Base-by-base conservation (phyloP, 2,329 filamentous ascomycete genomes). In the Penicillium sp. region DNA sequence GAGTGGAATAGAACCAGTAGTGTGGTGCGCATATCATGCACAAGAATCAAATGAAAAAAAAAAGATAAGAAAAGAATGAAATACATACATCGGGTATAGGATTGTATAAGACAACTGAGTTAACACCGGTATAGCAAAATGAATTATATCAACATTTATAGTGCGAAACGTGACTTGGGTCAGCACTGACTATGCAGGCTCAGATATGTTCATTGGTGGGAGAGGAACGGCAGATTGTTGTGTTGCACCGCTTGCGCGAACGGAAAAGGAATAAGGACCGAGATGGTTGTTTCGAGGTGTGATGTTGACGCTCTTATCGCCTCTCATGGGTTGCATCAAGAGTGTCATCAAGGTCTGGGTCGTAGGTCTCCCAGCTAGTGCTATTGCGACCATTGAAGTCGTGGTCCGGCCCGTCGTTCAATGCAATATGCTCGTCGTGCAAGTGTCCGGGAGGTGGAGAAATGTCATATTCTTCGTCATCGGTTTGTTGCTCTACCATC, bases 241-340 rank as follows among this genome's bases (percentile, higher is more conserved):
- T 46, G 68, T 67, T 35, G 66, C 58, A 20, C 70, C 70, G 50
- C 66, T 69, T 18, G 67, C 64, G 38, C 68, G 65, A 24, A 69
- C 68, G 47, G 67, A 61, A 42, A 70, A 70, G 18, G 71, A 69
- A 38, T 65, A 68, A 16, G 62, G 65, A 49, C 59, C 59, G 35
- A 47, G 53, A 46, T 56, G 54, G 24, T 66, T 65, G 38, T 69
- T 63, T 21, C 61, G 47, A 1, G 63, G 60, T 11, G 64, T 66
- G 20, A 62, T 61, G 18, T 66, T 66, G 43, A 66, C 55, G 56
- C 69, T 65, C 21, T 68, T 64, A 28, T 64, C 59, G 20, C 59
- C 24, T 59, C 60, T 11, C 55, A 59, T 1, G 59, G 35, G 14
- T 62, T 57, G 16, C 59, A 62, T 64, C 54, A 11, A 62, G 62